Conservation (phyloP, 2,329 filamentous ascomycete genomes). For the Botryotinia narcissicola region DNA sequence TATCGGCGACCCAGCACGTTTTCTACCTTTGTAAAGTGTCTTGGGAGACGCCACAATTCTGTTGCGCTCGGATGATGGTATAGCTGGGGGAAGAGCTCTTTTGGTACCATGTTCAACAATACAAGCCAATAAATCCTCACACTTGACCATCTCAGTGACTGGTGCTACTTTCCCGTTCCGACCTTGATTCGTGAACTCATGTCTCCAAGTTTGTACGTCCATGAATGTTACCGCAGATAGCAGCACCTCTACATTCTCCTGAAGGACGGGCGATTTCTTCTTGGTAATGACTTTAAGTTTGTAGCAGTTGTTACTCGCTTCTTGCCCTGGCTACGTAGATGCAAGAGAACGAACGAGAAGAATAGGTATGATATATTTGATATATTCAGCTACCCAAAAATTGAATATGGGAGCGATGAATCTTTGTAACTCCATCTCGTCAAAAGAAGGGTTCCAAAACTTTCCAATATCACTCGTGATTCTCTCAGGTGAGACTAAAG, state of each 20-base stretch:
- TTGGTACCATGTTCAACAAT: slow-evolving; percentile 28
- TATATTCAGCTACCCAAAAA: slow-evolving; percentile 12
- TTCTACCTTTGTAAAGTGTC: background rate
- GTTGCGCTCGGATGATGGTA: too few relatives aligned
- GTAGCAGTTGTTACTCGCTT: slow-evolving; percentile 6
- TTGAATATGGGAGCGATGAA: background rate
- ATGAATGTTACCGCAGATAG: slow-evolving; percentile 3
- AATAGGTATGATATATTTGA: background rate
- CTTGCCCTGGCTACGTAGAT: background rate
- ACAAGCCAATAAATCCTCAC: slow-evolving; percentile 21
- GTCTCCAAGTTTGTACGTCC: background rate
- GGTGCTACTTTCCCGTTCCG: background rate
- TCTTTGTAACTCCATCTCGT: slow-evolving; percentile 4
- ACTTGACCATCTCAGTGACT: slow-evolving; percentile 9
- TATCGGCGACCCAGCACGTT: background rate
- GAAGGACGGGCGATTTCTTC: background rate
- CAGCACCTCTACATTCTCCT: background rate
- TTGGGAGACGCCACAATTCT: background rate
- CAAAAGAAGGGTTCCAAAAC: background rate
- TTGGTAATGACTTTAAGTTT: background rate
- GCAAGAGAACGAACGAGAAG: slow-evolving; percentile 10
- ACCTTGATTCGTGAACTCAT: background rate
- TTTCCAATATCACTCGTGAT: background rate
- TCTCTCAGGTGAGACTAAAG: background rate
- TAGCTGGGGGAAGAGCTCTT: background rate